Conservation (phyloP, 352 stramenopile species). For the Phytophthora podocarpi region DNA sequence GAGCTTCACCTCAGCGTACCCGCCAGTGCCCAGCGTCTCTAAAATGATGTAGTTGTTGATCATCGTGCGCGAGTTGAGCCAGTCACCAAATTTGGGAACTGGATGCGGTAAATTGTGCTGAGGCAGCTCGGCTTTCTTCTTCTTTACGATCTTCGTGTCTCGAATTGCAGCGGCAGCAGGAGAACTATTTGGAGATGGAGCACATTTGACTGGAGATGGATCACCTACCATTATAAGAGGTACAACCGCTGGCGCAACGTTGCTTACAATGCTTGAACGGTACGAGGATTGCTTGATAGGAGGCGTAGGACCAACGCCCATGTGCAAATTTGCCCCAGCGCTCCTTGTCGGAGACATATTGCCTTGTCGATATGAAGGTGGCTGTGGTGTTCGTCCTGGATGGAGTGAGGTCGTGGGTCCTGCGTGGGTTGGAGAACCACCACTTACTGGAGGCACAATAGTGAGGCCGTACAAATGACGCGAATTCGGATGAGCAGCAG, state of each 20-base stretch:
- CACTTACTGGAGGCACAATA: slow-evolving; percentile 17
- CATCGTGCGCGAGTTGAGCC: slow-evolving; percentile 87
- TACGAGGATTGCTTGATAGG: slow-evolving; percentile 55
- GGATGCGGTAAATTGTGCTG: slow-evolving; percentile 77
- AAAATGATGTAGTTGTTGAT: slow-evolving; percentile 96
- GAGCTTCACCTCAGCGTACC: slow-evolving; percentile 91
- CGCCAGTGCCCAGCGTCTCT: slow-evolving; percentile 82
- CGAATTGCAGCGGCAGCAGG: slow-evolving; percentile 44
- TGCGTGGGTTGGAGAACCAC: slow-evolving; percentile 1
- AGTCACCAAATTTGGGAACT: slow-evolving; percentile 82
- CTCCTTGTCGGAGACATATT: slow-evolving; percentile 53
- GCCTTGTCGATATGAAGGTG: slow-evolving; percentile 34
- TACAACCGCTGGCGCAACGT: slow-evolving; percentile 36
- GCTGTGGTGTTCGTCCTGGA: slow-evolving; percentile 31
- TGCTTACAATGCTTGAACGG: slow-evolving; percentile 53
- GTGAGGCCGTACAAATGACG: slow-evolving; percentile 28
- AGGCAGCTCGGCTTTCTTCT: slow-evolving; percentile 80
- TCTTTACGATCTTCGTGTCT: slow-evolving; percentile 83
- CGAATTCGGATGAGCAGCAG: slow-evolving; percentile 8
- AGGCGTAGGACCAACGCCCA: slow-evolving; percentile 25
- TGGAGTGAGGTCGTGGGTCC: slow-evolving; percentile 2
- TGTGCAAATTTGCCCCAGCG: slow-evolving; percentile 12
- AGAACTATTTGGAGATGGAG: slow-evolving; percentile 7
- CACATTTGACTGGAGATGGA: slow-evolving; percentile 17
- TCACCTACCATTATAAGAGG: slow-evolving; percentile 36